Base-by-base conservation (phyloP, 768 basidiomycete species). In the Chlorophyllum brunneum region DNA sequence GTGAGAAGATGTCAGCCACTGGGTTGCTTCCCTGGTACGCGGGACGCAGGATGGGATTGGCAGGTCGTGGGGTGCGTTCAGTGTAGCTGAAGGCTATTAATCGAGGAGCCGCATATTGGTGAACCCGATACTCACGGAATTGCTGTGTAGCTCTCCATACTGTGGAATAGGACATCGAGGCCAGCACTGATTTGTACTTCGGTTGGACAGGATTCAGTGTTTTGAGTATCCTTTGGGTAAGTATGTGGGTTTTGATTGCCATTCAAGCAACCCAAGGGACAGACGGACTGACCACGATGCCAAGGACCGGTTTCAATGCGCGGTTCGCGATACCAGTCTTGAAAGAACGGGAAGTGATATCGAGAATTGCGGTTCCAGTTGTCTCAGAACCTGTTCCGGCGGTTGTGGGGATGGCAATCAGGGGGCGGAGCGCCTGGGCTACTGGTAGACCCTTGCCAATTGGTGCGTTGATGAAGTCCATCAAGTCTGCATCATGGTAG, bases 391-490 rank as follows among this genome's bases (percentile, higher is more conserved):
- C 94, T 11, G 94, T 95, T 44, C 95, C 95, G 26, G 83, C 83
- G 3, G 80, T 81, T 18, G 80, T 81, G 18, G 79, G 78, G 68
- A 93, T 76, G 38, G 92, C 92, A 55, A 95, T 95, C 41, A 98
- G 74, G 11, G 95, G 95, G 6, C 82, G 73, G 20, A 98, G 74
- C 15, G 75, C 70, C 63, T 88, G 73, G 2, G 78, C 71, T 56
- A 98, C 86, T 2, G 95, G 91, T 33, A 86, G 75, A 4, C 95
- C 95, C 68, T 92, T 94, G 37, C 95, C 95, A 48, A 98, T 76
- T 0, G 95, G 95, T 1, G 95, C 94, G 63, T 98, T 98, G 68
- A 98, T 90, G 66, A 95, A 98, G 66, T 98, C 95, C 73, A 94
- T 88, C 8, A 98, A 72, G 63, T 97, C 91, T 0, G 90, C 81